Evolutionary conservation across 805 yeast genomes (phyloP), one percentile per base, ranked within the genome.

Genomic region (Saccharomycopsis sp.): DNA sequence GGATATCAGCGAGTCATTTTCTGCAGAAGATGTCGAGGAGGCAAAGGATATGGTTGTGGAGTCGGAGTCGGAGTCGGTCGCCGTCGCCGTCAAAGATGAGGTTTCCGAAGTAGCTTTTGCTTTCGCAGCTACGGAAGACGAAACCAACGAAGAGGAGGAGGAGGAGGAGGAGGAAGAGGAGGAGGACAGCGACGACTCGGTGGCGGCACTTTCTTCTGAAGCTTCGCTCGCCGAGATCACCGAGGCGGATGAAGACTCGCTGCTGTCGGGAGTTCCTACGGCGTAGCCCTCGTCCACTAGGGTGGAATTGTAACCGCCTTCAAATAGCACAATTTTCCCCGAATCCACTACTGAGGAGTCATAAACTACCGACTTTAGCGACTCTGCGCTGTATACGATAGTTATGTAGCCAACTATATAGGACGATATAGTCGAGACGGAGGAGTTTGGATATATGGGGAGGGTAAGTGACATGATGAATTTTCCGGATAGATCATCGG

Each of bases 381-480:
- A 66, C 49, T 75, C 75, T 0, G 84, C 82, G 54, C 75, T 71
- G 70, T 81, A 70, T 1, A 81, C 70, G 15, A 88, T 80, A 0
- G 94, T 80, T 47, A 90, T 65, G 69, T 83, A 91, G 0, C 97
- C 97, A 1, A 84, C 78, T 3, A 88, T 73, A 22, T 79, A 76
- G 2, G 86, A 83, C 15, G 77, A 73, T n/a, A 77, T 72, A 22
- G 85, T 71, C 50, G 85, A 71, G 22, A 88, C 85, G 1, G 96
- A 85, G n/a, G 85, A 77, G 64, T 87, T 86, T 17, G 89, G 80
- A 65, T 78, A 85, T 2, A 91, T 79, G 0, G 97, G 94, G 2
- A 89, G 64, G 0, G 97, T 87, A 71, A 91, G 73, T 0, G 96
- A 89, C 78, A 89, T 74, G 63, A 83, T 78, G 65, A 79, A 85